Evolutionary conservation across 805 yeast species (phyloP).

Genomic region (Hemisphaericaspora nanyangensis): DNA sequence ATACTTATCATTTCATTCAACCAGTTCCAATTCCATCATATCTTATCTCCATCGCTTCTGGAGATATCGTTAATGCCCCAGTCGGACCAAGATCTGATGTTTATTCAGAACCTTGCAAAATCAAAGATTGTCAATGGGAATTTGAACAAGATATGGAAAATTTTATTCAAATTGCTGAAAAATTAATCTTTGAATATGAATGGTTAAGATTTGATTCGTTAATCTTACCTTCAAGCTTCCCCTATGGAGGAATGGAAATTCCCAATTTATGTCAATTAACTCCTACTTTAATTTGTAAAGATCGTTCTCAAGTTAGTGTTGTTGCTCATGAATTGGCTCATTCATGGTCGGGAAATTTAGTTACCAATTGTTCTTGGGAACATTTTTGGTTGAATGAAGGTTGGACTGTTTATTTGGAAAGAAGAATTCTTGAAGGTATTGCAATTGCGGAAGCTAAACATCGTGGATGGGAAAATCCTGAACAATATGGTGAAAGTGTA

Average conservation of each 20-base stretch:
- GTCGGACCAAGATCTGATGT: conserved; percentile 88
- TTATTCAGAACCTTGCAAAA: conserved; percentile 68
- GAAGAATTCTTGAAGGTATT: conserved; percentile 73
- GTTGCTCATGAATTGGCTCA: conserved; percentile 93
- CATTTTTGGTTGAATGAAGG: conserved; percentile 96
- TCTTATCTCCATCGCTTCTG: conserved; percentile 79
- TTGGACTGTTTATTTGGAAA: conserved; percentile 90
- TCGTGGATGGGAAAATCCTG: conserved; percentile 6
- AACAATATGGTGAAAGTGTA: conserved; percentile 61
- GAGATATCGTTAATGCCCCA: conserved; percentile 60
- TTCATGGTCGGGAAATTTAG: conserved; percentile 89
- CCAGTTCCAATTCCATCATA: conserved; percentile 84
- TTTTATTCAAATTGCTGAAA: conserved; percentile 76
- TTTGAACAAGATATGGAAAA: conserved; percentile 77
- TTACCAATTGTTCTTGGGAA: conserved; percentile 88
- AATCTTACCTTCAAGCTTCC: conserved; percentile 71
- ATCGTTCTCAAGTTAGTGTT: conserved; percentile 81
- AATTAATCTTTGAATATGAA: conserved; percentile 71
- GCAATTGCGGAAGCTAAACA: conserved; percentile 7
- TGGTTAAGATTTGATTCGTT: conserved; percentile 83
- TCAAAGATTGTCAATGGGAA: conserved; percentile 71
- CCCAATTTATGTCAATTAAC: conserved; percentile 90
- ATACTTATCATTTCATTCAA: conserved; percentile 48
- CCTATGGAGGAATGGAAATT: conserved; percentile 95
- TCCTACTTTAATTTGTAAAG: conserved; percentile 82